Percentiles rank a stretch among this genome's conserved stretches.
phyloP scores from a whole-genome alignment of 2,329 filamentous ascomycete genomes.

The Cryphonectria radicalis region DNA sequence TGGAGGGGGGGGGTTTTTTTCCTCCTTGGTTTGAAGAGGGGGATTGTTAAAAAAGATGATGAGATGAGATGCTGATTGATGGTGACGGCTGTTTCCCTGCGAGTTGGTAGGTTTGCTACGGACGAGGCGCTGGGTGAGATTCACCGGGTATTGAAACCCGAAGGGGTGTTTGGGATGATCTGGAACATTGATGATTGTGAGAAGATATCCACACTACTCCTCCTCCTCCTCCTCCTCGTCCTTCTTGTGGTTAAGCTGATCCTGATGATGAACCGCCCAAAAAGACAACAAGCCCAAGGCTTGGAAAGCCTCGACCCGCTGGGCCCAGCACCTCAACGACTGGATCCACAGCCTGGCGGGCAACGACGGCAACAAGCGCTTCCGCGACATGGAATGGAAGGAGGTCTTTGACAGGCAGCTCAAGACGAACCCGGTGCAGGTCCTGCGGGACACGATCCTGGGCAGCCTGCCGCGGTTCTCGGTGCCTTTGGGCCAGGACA shows the following conservation, averaged over 20 bases:
- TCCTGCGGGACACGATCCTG: slow-evolving; percentile 48
- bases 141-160: slow-evolving; percentile 65
- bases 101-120: slow-evolving; percentile 65
- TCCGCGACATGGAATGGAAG: slow-evolving; percentile 68
- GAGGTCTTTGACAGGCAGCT: slow-evolving; percentile 66
- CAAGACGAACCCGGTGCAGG: slow-evolving; percentile 55
- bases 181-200: slow-evolving; percentile 75
- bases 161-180: slow-evolving; percentile 65
- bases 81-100: neutral
- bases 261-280: neutral
- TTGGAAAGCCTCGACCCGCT: slow-evolving; percentile 60
- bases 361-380: slow-evolving; percentile 63
- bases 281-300: slow-evolving; percentile 65
- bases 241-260: neutral
- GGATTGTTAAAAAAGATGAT: neutral
- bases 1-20: neutral
- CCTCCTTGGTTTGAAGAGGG: too few species aligned
- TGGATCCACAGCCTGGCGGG: slow-evolving; percentile 56
- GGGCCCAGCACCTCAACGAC: slow-evolving; percentile 66
- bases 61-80: neutral
- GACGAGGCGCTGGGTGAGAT: slow-evolving; percentile 66
- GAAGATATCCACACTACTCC: neutral
- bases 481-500: slow-evolving; percentile 62
- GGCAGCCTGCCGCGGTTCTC: slow-evolving; percentile 56
- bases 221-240: neutral